Percentiles rank a stretch among this genome's conserved stretches.
These are phyloP conservation scores for Fragilariopsis cylindrus DNA, from an alignment of 108 stramenopile species.

Conservation along the genomic window DNA sequence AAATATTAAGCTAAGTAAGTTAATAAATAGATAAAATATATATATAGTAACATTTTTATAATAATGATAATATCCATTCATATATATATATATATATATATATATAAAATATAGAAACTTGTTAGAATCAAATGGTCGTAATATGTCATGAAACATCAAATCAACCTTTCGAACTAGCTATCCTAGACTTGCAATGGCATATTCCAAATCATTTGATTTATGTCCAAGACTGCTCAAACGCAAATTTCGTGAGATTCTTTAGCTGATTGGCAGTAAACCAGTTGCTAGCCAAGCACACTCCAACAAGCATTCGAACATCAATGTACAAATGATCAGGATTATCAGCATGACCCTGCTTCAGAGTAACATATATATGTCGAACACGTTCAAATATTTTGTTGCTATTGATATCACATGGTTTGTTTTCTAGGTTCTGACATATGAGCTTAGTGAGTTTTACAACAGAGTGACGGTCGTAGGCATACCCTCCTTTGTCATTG, in stretches of 20 bases:
- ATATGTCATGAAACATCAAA: too few relatives aligned
- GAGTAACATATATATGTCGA: conserved; percentile 8
- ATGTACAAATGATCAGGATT: conserved; percentile 26
- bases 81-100: not conserved
- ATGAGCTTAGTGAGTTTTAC: conserved; percentile 27
- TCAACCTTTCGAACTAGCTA: not conserved
- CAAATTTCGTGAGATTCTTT: not conserved
- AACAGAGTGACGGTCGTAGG: conserved; percentile 18
- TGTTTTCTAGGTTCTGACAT: conserved; percentile 26
- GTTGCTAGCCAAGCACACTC: conserved; percentile 24
- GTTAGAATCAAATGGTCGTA: not conserved
- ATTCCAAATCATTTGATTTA: not conserved
- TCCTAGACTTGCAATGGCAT: not conserved
- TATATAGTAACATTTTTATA: not conserved
- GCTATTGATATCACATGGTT: conserved; percentile 21
- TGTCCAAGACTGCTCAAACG: not conserved
- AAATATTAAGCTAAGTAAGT: too few relatives aligned
- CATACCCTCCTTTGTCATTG: conserved; percentile 15
- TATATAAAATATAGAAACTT: not conserved
- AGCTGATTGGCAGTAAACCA: conserved; percentile 27
- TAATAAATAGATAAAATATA: not conserved
- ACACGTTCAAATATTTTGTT: conserved; percentile 35
- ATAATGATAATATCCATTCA: not conserved
- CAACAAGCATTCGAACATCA: conserved; percentile 34
- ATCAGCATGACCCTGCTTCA: conserved; percentile 22